phyloP scores from a whole-genome alignment of 2,329 filamentous ascomycete genomes.

The Colletotrichum echinochloae region DNA sequence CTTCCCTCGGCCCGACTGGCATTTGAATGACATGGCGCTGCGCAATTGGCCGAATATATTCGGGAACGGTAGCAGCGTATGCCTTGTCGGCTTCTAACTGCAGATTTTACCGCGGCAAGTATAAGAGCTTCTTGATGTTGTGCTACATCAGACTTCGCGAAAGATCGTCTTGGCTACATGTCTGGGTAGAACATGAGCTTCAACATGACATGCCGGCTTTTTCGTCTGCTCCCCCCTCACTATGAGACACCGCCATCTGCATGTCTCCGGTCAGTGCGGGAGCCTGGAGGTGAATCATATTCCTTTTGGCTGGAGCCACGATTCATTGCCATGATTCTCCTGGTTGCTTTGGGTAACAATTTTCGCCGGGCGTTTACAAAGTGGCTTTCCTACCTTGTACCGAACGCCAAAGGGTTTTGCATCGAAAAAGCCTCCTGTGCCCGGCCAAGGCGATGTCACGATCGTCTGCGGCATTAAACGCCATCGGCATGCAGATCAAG shows the following conservation, averaged over 20 bases:
- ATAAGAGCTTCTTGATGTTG: neutral
- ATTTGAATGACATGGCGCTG: neutral
- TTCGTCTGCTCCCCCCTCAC: slow-evolving; percentile 2
- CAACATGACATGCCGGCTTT: neutral
- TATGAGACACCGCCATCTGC: slow-evolving; percentile 12
- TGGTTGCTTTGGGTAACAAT: neutral
- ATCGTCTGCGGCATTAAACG: neutral
- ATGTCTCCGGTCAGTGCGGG: slow-evolving; percentile 14
- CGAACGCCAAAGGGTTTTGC: neutral
- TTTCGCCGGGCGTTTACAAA: neutral
- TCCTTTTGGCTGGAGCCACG: neutral
- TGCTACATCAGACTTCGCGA: neutral
- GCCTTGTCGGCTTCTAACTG: neutral
- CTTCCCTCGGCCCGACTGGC: slow-evolving; percentile 7
- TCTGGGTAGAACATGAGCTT: neutral
- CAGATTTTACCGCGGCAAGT: neutral
- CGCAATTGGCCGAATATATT: neutral
- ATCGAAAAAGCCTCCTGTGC: neutral
- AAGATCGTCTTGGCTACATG: neutral
- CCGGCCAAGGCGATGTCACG: neutral
- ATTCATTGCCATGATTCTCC: neutral
- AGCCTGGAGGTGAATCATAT: neutral
- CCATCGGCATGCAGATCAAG: neutral
- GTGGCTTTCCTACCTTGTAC: neutral
- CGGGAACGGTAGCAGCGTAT: neutral